Percentiles rank a stretch among this genome's conserved stretches.
phyloP scores from a whole-genome alignment of 768 basidiomycete species.

The Imleria badia region DNA sequence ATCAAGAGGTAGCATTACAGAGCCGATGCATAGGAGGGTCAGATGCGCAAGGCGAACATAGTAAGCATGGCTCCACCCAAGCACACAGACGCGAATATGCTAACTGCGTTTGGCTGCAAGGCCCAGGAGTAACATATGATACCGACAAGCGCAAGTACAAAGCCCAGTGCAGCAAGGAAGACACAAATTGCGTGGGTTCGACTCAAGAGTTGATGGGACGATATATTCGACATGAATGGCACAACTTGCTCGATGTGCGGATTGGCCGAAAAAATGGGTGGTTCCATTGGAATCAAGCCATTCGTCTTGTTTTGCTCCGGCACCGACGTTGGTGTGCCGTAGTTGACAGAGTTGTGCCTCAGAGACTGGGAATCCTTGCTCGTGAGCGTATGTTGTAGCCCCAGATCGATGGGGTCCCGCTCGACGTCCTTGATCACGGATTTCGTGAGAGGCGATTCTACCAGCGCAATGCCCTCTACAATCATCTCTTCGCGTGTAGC shows the following conservation, averaged over 20 bases:
- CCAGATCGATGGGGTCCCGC: slow-evolving; percentile 2
- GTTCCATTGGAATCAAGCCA: slow-evolving; percentile 8
- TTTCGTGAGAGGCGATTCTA: slow-evolving; percentile 16
- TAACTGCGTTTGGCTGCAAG: slow-evolving; percentile 42
- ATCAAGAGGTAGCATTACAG: neutral
- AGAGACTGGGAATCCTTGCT: neutral
- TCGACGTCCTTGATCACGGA: slow-evolving; percentile 12
- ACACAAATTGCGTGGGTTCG: slow-evolving; percentile 53
- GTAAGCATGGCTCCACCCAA: slow-evolving; percentile 36
- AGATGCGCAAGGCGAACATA: slow-evolving; percentile 9
- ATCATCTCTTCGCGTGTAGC: slow-evolving; percentile 49
- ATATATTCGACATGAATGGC: slow-evolving; percentile 39
- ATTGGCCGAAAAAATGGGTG: slow-evolving; percentile 39
- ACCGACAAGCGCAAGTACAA: slow-evolving; percentile 48
- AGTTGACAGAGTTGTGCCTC: neutral
- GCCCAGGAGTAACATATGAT: slow-evolving; percentile 54
- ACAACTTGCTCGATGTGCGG: slow-evolving; percentile 55
- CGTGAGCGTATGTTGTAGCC: neutral
- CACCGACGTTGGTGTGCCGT: neutral
- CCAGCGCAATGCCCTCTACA: slow-evolving; percentile 29
- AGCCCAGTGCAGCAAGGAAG: slow-evolving; percentile 45
- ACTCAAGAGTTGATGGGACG: slow-evolving; percentile 41
- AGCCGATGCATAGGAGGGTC: neutral
- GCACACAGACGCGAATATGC: slow-evolving; percentile 41
- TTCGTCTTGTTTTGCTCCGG: neutral